Evolutionary conservation across 495 filamentous ascomycete genomes (phyloP).

Genomic region (Lepidopterella palustris): DNA sequence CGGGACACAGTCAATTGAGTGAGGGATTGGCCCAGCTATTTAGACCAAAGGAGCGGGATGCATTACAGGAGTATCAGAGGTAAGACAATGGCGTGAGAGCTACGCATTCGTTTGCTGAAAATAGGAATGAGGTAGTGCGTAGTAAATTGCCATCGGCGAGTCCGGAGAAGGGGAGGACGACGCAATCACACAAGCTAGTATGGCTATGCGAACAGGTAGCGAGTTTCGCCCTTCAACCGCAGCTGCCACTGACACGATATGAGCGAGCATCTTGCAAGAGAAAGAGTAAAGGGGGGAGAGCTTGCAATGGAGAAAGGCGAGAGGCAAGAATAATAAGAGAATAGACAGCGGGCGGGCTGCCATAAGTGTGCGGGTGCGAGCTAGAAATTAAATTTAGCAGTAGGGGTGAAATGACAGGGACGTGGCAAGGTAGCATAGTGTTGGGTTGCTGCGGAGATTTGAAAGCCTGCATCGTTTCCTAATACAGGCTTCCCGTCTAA

Average conservation of each 20-base stretch:
- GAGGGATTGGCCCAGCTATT: slow-evolving; percentile 16
- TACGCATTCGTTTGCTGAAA: slow-evolving; percentile 13
- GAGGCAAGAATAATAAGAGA: slow-evolving; percentile 11
- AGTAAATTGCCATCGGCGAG: slow-evolving; percentile 10
- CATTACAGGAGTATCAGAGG: slow-evolving; percentile 11
- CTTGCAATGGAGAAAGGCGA: slow-evolving; percentile 16
- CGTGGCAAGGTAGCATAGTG: not conserved
- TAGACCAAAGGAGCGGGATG: slow-evolving; percentile 10
- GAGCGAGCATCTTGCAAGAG: slow-evolving; percentile 16
- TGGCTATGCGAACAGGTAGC: slow-evolving; percentile 12
- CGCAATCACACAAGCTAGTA: slow-evolving; percentile 2
- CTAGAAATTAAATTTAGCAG: slow-evolving; percentile 7
- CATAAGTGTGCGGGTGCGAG: slow-evolving; percentile 9
- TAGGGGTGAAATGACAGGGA: not conserved
- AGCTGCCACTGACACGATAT: slow-evolving; percentile 9
- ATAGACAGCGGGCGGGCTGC: slow-evolving; percentile 6
- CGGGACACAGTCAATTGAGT: not conserved
- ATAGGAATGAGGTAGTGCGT: slow-evolving; percentile 7
- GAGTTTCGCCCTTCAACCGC: slow-evolving; percentile 15
- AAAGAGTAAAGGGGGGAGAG: slow-evolving; percentile 8
- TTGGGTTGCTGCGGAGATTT: slow-evolving; percentile 2
- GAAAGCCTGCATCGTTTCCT: no score
- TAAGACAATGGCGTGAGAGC: slow-evolving; percentile 21
- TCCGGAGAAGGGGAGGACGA: slow-evolving; percentile 11
- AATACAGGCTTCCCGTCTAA: no score